A percentile compares a stretch with the other conserved stretches of the same genome.
Evolutionary conservation across 179 eudicot species (phyloP).

Genomic region (Dionaea muscipula): DNA sequence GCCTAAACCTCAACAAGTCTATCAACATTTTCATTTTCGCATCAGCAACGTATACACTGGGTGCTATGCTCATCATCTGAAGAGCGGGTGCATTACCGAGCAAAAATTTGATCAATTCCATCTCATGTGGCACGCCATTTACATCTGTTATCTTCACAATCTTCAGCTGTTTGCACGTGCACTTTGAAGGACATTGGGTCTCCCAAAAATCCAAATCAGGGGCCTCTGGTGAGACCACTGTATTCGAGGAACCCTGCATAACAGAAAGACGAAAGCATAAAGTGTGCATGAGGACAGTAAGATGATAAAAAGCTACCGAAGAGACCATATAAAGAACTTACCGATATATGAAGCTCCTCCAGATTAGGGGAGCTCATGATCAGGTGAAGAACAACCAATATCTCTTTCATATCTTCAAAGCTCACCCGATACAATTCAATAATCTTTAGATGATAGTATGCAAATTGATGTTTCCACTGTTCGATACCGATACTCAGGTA

Average conservation of each 20-base stretch:
- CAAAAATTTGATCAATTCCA: conserved; percentile 58
- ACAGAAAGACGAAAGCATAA: background rate
- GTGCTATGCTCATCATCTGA: conserved; percentile 45
- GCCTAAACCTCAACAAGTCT: conserved; percentile 53
- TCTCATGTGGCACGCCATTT: conserved; percentile 66
- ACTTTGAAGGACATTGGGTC: conserved; percentile 34
- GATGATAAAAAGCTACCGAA: background rate
- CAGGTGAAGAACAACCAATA: conserved; percentile 66
- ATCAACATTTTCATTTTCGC: conserved; percentile 48
- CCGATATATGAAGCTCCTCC: conserved; percentile 77
- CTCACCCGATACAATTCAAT: conserved; percentile 73
- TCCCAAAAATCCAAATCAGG: conserved; percentile 58
- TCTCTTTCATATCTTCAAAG: conserved; percentile 85
- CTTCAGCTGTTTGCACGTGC: conserved; percentile 42
- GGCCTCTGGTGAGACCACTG: conserved; percentile 30
- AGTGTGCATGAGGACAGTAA: background rate
- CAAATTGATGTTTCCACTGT: conserved; percentile 28
- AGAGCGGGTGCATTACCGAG: conserved; percentile 52
- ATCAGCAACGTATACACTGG: conserved; percentile 44
- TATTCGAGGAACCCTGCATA: conserved; percentile 56
- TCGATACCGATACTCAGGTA: conserved; percentile 76
- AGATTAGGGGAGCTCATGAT: conserved; percentile 63
- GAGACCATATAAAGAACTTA: conserved; percentile 25
- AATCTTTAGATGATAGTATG: conserved; percentile 45
- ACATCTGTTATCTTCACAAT: conserved; percentile 60